These are phyloP conservation scores for Chlorella sp. DNA, from an alignment of 139 green algal genomes.

Conservation along the genomic window DNA sequence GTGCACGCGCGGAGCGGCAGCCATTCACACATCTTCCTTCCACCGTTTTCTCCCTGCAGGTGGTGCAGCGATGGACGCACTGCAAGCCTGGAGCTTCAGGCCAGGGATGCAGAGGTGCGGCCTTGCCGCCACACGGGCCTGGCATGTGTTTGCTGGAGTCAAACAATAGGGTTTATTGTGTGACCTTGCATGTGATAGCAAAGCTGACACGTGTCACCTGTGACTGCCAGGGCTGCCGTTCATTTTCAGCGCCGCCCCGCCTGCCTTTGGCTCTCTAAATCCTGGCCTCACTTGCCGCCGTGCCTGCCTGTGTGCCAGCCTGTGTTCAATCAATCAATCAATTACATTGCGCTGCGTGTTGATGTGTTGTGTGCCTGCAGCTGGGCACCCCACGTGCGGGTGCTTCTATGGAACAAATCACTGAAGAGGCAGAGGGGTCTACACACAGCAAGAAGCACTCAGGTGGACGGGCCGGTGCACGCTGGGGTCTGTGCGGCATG, in stretches of 20 bases:
- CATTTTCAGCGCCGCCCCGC: background rate
- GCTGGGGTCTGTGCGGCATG: too few species aligned
- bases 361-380: too few species aligned
- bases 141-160: too few species aligned
- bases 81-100: constrained; percentile 10
- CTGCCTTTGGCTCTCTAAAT: background rate
- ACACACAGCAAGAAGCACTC: background rate
- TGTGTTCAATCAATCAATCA: too few species aligned
- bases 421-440: background rate
- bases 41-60: background rate
- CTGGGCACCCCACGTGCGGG: background rate
- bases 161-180: too few species aligned
- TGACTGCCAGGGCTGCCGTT: background rate
- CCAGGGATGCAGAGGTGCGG: background rate
- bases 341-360: too few species aligned
- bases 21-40: too few species aligned
- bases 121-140: too few species aligned
- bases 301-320: background rate
- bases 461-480: background rate
- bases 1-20: too few species aligned
- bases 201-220: background rate
- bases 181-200: background rate
- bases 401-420: background rate
- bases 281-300: background rate
- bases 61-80: constrained; percentile 25